Evolutionary conservation across 2,329 filamentous ascomycete genomes (phyloP), one percentile per base, ranked within the genome.

Genomic region (Colletotrichum sp.): DNA sequence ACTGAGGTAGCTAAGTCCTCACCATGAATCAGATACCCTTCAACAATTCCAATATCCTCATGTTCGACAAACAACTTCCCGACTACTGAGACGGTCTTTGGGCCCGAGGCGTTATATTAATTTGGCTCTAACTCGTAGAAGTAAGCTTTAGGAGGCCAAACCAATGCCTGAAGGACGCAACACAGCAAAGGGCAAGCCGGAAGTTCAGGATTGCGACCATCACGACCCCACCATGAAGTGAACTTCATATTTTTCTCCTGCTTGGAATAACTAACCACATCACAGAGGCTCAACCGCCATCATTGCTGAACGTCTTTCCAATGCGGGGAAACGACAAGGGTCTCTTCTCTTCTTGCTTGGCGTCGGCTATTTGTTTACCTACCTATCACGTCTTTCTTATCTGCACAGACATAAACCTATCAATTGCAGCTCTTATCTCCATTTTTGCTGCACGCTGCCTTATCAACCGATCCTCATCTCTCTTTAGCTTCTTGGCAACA

Each of bases 161-260:
- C 39, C 9, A 49, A 49, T 49, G 39, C 18, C 8, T 49, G 8
- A 12, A 49, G 18, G 39, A n/a, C 1, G 9, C 18, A 49, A 49
- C 39, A n/a, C 9, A 49, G 39, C 18, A 49, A n/a, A 49, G 39
- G 18, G 39, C 18, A 12, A n/a, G 18, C 18, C 9, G 39, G 18
- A n/a, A n/a, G 39, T 12, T n/a, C 5, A 49, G 18, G 9, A 49
- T 1, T n/a, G 18, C 1, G 18, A 49, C 10, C 39, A 49, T 49
- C 1, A n/a, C 0, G 18, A n/a, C 6, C 39, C 18, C 18, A 2
- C 18, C 9, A 6, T 44, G 39, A n/a, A 1, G 9, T n/a, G 1
- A 44, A 44, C 8, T 44, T 44, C 5, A 3, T 1, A 10, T 12
- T 44, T 9, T 12, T 12, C 18, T 12, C 39, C 18, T 44, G 8